Base-by-base conservation (phyloP, 1,139 yeast species). In the Scheffersomyces stambukii region DNA sequence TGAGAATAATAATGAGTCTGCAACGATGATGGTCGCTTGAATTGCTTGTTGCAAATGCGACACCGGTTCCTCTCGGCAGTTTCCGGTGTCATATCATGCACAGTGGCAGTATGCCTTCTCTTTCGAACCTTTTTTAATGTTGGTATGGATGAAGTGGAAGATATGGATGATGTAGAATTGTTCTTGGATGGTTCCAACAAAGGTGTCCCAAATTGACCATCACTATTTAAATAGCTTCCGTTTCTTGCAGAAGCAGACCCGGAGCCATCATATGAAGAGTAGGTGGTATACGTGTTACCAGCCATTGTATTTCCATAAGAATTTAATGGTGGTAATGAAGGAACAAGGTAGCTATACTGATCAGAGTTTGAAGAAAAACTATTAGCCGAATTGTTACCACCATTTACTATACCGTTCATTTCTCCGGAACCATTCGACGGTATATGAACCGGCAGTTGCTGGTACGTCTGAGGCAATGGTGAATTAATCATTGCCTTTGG, bases 1-100 rank as follows among this genome's bases (percentile, higher is more conserved):
- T 86, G 96, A 3, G 86, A 78, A 50, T 82, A 80, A 56, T 75
- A 69, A 56, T 86, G 95, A 4, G 91, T 84, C 45, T 77, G 81
- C 34, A 85, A 62, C 3, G 91, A 81, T 8, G 86, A 77, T 2
- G 95, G 95, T 35, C 95, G 65, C 30, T 82, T 79, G 60, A 86
- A 85, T 27, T 75, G 76, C 52, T 84, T 84, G 30, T 75, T 70
- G 54, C 96, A 86, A n/a, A 76, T 65, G 16, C 67, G 58, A 51
- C 95, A 85, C 27, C 70, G 51, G 43, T 70, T 65, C 28, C 60
- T 34, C 13, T 48, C 50, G 5, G 63, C 62, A 2, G 63, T 54
- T 37, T 51, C 54, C 2, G 62, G 61, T 2, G 58, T 48, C 63
- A 57, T 56, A 31, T 50, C 51, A 22, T 46, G 50, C 8, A 43